Conservation (phyloP, 352 stramenopile genomes). For the Phytophthora pseudosyringae region DNA sequence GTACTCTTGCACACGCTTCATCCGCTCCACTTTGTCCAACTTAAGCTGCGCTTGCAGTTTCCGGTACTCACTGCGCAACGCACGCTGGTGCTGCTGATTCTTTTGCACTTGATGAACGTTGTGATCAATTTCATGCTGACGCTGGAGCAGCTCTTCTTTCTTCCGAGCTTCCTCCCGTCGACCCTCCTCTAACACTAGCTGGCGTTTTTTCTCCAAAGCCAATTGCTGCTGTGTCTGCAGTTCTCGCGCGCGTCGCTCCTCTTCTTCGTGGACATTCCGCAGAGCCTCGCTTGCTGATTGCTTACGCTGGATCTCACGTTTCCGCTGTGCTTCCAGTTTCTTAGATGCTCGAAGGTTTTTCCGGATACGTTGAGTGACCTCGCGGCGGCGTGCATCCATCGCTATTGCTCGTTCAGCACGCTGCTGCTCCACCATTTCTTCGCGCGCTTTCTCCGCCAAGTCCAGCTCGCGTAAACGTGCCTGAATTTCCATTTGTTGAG, state of each 20-base stretch:
- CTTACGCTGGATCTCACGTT: slow-evolving; percentile 69
- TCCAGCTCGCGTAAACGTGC: slow-evolving; percentile 65
- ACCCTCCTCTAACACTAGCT: slow-evolving; percentile 72
- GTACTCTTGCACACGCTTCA: slow-evolving; percentile 92
- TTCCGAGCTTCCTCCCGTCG: slow-evolving; percentile 76
- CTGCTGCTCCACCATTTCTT: slow-evolving; percentile 80
- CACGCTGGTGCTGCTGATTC: slow-evolving; percentile 74
- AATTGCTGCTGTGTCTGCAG: slow-evolving; percentile 73
- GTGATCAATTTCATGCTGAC: slow-evolving; percentile 71
- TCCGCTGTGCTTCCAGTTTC: slow-evolving; percentile 66
- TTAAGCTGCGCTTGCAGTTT: slow-evolving; percentile 85
- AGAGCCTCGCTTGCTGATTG: slow-evolving; percentile 62
- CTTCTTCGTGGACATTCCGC: slow-evolving; percentile 65
- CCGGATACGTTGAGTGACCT: slow-evolving; percentile 66
- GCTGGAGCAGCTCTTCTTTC: slow-evolving; percentile 68
- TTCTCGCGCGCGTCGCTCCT: slow-evolving; percentile 59
- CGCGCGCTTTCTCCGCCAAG: slow-evolving; percentile 65
- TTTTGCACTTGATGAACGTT: slow-evolving; percentile 76
- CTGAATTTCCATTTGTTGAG: slow-evolving; percentile 76
- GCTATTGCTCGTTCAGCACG: slow-evolving; percentile 62
- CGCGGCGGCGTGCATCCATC: slow-evolving; percentile 68
- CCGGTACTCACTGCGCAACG: slow-evolving; percentile 86
- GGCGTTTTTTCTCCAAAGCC: slow-evolving; percentile 72
- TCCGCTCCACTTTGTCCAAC: slow-evolving; percentile 92
- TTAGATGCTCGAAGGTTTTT: slow-evolving; percentile 76